phyloP scores from a whole-genome alignment of 2,329 filamentous ascomycete genomes.

The Atkinsonella texensis region DNA sequence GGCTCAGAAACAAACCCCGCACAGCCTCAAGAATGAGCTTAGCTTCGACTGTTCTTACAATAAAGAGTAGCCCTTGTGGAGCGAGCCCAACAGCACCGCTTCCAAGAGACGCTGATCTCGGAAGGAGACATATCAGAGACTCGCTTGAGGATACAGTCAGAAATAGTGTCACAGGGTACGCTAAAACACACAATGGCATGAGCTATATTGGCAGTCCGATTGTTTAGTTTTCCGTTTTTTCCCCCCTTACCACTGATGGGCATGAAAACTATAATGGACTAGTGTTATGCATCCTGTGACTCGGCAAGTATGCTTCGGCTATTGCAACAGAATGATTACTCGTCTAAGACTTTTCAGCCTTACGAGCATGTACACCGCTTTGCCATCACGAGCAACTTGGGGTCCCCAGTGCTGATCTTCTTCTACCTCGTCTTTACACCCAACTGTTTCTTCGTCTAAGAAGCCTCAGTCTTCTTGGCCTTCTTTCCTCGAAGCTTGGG shows the following conservation, averaged over 20 bases:
- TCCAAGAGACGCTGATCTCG: neutral
- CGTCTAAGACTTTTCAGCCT: neutral
- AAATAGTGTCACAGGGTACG: too few species aligned
- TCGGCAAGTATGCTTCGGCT: neutral
- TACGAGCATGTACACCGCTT: neutral
- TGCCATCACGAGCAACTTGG: neutral
- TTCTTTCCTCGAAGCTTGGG: constrained; percentile 68
- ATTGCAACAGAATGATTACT: neutral
- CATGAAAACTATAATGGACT: neutral
- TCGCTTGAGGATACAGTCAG: neutral
- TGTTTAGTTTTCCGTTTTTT: neutral
- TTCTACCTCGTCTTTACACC: neutral
- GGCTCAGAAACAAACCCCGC: too few species aligned
- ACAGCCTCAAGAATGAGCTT: neutral
- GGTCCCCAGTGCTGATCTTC: neutral
- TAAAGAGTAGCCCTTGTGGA: neutral
- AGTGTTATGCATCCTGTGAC: neutral
- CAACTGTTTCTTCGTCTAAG: constrained; percentile 13
- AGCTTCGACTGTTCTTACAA: neutral
- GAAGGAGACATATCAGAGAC: neutral
- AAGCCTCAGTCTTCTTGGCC: constrained; percentile 56
- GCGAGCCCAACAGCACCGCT: neutral
- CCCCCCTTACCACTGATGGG: neutral
- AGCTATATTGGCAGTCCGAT: neutral
- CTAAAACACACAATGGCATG: neutral